These are phyloP conservation scores for Claviceps spartinae DNA, from an alignment of 2,329 filamentous ascomycete genomes.

Conservation along the genomic window DNA sequence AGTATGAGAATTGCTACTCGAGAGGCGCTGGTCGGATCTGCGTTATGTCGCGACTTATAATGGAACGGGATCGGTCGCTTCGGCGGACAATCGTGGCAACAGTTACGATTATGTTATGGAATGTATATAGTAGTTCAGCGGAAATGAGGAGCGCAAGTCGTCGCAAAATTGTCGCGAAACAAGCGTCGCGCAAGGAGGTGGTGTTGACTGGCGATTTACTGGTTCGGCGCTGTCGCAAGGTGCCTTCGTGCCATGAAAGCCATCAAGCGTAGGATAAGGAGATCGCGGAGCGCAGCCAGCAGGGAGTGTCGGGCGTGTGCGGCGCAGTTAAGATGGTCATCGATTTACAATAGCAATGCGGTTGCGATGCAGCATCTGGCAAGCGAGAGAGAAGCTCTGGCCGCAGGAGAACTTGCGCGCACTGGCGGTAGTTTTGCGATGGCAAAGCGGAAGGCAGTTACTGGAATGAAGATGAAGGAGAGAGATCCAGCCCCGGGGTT, in stretches of 20 bases:
- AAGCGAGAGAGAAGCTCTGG: slow-evolving; percentile 4
- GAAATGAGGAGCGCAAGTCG: not conserved
- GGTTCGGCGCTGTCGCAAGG: not conserved
- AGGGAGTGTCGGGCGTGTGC: not conserved
- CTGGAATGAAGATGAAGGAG: slow-evolving; percentile 16
- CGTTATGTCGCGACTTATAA: slow-evolving; percentile 5
- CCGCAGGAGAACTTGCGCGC: slow-evolving; percentile 6
- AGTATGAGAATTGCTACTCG: not conserved
- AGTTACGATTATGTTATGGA: not conserved
- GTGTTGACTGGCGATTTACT: not conserved
- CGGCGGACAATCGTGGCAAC: not conserved
- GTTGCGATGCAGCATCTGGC: not conserved
- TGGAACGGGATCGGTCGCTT: slow-evolving; percentile 4
- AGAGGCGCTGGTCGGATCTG: not conserved
- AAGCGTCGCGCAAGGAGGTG: not conserved
- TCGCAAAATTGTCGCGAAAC: not conserved
- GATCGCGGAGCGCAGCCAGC: not conserved
- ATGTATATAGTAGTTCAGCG: not conserved
- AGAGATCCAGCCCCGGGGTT: slow-evolving; percentile 12
- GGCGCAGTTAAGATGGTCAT: slow-evolving; percentile 2
- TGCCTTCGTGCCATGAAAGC: not conserved
- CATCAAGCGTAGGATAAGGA: not conserved
- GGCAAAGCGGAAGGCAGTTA: slow-evolving; percentile 16
- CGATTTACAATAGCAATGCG: slow-evolving; percentile 3
- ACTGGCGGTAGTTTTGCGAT: slow-evolving; percentile 9